Conservation (phyloP, 2,329 filamentous ascomycete genomes). For the Albophoma yamanashiensis region DNA sequence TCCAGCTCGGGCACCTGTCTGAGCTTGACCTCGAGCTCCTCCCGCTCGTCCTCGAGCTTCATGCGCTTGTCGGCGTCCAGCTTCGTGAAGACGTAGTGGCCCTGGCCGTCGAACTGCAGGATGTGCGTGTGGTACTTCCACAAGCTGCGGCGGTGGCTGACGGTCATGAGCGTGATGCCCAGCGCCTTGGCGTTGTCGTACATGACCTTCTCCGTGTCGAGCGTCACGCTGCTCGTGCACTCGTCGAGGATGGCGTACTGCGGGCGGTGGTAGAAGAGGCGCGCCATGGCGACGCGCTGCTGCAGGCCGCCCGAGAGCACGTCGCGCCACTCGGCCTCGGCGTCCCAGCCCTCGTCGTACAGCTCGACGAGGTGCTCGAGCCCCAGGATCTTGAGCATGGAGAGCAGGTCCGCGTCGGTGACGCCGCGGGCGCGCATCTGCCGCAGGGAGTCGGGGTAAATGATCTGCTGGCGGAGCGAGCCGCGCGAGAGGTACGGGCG, state of each 20-base stretch:
- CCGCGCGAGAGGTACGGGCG: conserved; percentile 87
- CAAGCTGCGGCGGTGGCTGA: conserved; percentile 78
- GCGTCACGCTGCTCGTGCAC: conserved; percentile 89
- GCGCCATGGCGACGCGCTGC: conserved; percentile 92
- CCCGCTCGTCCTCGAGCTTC: conserved; percentile 88
- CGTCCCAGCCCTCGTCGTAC: conserved; percentile 74
- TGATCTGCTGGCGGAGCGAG: conserved; percentile 90
- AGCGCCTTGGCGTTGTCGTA: conserved; percentile 90
- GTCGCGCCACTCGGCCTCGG: conserved; percentile 93
- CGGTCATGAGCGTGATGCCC: conserved; percentile 93
- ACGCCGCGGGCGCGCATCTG: conserved; percentile 80
- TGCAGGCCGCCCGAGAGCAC: conserved; percentile 86
- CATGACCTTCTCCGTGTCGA: conserved; percentile 92
- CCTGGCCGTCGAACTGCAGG: conserved; percentile 92
- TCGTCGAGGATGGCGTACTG: conserved; percentile 95
- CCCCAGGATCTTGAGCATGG: conserved; percentile 67
- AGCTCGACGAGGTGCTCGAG: conserved; percentile 74
- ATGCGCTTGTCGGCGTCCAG: conserved; percentile 81
- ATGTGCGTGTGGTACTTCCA: conserved; percentile 97
- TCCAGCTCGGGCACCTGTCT: conserved; percentile 82
- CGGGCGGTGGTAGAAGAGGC: conserved; percentile 86
- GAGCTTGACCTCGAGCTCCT: conserved; percentile 79
- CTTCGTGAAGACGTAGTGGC: conserved; percentile 78
- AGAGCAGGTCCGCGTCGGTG: conserved; percentile 68
- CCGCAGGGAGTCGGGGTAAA: conserved; percentile 82